Evolutionary conservation across 2,329 filamentous ascomycete genomes (phyloP).

Genomic region (Alternaria alternata): DNA sequence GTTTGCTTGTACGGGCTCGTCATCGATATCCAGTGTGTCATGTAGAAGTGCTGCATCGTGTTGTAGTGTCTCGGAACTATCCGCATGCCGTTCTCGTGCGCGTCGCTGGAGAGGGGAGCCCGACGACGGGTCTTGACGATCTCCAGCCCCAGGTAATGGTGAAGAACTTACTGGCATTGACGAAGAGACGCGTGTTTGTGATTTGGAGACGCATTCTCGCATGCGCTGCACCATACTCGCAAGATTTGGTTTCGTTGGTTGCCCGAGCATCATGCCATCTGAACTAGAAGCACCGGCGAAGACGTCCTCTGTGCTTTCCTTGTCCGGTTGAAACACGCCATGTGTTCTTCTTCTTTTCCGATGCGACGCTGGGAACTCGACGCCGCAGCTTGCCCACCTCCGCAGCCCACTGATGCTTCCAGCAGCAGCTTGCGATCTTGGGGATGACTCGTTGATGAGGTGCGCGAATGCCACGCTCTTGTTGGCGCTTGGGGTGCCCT

Average conservation of each 20-base stretch:
- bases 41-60: slow-evolving; percentile 10
- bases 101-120: slow-evolving; percentile 46
- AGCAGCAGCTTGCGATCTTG: slow-evolving; percentile 54
- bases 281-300: slow-evolving; percentile 44
- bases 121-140: slow-evolving; percentile 24
- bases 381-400: slow-evolving; percentile 60
- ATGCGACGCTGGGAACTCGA: slow-evolving; percentile 56
- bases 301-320: slow-evolving; percentile 37
- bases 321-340: slow-evolving; percentile 43
- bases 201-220: slow-evolving; percentile 53
- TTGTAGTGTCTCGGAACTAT: slow-evolving; percentile 15
- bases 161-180: slow-evolving; percentile 57
- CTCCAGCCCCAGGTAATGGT: slow-evolving; percentile 51
- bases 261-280: slow-evolving; percentile 37
- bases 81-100: slow-evolving; percentile 23
- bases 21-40: slow-evolving; percentile 9
- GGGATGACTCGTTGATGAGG: slow-evolving; percentile 57
- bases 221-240: slow-evolving; percentile 54
- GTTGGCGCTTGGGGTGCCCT: slow-evolving; percentile 46
- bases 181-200: slow-evolving; percentile 27
- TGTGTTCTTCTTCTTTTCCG: slow-evolving; percentile 53
- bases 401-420: slow-evolving; percentile 58
- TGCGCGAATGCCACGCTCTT: slow-evolving; percentile 54
- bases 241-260: slow-evolving; percentile 39
- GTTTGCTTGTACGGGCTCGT: slow-evolving; percentile 14